Conservation (phyloP, 2,329 filamentous ascomycete genomes). For the Hymenoscyphus linearis region DNA sequence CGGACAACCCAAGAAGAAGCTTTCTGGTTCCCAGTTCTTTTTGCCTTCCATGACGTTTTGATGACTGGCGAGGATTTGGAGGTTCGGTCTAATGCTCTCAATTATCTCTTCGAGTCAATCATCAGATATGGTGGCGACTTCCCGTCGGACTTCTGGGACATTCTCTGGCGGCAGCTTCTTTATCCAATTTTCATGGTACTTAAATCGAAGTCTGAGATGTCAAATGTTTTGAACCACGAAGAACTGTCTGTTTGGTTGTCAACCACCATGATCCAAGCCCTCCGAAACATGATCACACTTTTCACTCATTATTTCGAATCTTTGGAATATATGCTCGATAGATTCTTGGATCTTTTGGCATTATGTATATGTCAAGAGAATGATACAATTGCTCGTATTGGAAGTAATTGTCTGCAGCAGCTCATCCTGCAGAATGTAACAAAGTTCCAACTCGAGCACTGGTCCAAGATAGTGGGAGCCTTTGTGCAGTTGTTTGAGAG, state of each 20-base stretch:
- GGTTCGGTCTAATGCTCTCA: slow-evolving; percentile 83
- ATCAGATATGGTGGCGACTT: slow-evolving; percentile 88
- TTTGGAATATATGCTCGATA: slow-evolving; percentile 94
- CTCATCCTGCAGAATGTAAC: slow-evolving; percentile 93
- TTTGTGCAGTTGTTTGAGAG: slow-evolving; percentile 95
- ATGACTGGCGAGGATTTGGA: slow-evolving; percentile 99
- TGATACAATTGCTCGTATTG: slow-evolving; percentile 95
- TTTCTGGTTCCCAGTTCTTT: slow-evolving; percentile 97
- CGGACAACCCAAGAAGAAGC: slow-evolving; percentile 92
- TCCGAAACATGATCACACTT: slow-evolving; percentile 96
- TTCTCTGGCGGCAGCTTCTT: slow-evolving; percentile 90
- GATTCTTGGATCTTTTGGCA: slow-evolving; percentile 90
- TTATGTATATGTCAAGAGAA: slow-evolving; percentile 99
- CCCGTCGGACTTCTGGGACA: slow-evolving; percentile 95
- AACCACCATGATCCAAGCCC: slow-evolving; percentile 97
- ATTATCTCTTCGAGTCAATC: slow-evolving; percentile 93
- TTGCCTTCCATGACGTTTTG: slow-evolving; percentile 96
- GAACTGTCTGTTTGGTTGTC: slow-evolving; percentile 98
- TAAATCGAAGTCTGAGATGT: slow-evolving; percentile 93
- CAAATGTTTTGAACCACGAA: slow-evolving; percentile 90
- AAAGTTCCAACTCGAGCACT: slow-evolving; percentile 83
- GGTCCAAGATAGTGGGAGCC: slow-evolving; percentile 88
- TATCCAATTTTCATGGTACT: slow-evolving; percentile 99
- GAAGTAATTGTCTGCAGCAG: slow-evolving; percentile 96
- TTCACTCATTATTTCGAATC: slow-evolving; percentile 98